Evolutionary conservation across 495 filamentous ascomycete genomes (phyloP).

Genomic region (Xylaria castorea): DNA sequence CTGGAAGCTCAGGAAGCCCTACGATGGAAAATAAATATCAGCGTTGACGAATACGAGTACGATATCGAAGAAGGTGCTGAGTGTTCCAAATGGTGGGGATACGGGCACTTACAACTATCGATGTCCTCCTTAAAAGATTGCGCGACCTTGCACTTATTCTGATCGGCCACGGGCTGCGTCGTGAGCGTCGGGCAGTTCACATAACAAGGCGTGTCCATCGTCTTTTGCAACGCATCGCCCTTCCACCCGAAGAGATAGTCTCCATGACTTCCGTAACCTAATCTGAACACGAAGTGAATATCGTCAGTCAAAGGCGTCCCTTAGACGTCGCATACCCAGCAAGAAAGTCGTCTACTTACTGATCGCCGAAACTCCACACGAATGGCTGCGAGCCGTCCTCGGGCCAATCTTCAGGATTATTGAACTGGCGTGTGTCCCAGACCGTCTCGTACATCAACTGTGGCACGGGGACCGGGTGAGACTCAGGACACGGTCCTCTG

Average conservation of each 20-base stretch:
- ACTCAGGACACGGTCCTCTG: slow-evolving; percentile 38
- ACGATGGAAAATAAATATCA: neutral
- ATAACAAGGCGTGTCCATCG: slow-evolving; percentile 43
- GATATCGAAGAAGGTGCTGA: neutral
- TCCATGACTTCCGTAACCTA: slow-evolving; percentile 40
- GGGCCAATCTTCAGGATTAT: slow-evolving; percentile 54
- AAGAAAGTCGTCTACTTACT: slow-evolving; percentile 27
- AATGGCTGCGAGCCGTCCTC: slow-evolving; percentile 51
- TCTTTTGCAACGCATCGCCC: slow-evolving; percentile 40
- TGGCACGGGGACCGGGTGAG: slow-evolving; percentile 41
- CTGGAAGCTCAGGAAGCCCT: slow-evolving; percentile 20
- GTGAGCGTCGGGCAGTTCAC: slow-evolving; percentile 41
- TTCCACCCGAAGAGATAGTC: slow-evolving; percentile 46
- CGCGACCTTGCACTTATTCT: slow-evolving; percentile 40
- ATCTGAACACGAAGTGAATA: slow-evolving; percentile 5
- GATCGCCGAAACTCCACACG: slow-evolving; percentile 48
- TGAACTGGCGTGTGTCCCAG: slow-evolving; percentile 43
- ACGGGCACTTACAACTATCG: slow-evolving; percentile 37
- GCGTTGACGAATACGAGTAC: slow-evolving; percentile 18
- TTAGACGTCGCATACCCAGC: neutral
- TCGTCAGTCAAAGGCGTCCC: neutral
- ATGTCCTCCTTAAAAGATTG: slow-evolving; percentile 39
- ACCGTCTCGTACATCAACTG: slow-evolving; percentile 43
- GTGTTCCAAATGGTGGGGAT: neutral
- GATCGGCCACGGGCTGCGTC: slow-evolving; percentile 41